Base-by-base conservation (phyloP, 306 rosid genomes). In the Crataegus laevigata region DNA sequence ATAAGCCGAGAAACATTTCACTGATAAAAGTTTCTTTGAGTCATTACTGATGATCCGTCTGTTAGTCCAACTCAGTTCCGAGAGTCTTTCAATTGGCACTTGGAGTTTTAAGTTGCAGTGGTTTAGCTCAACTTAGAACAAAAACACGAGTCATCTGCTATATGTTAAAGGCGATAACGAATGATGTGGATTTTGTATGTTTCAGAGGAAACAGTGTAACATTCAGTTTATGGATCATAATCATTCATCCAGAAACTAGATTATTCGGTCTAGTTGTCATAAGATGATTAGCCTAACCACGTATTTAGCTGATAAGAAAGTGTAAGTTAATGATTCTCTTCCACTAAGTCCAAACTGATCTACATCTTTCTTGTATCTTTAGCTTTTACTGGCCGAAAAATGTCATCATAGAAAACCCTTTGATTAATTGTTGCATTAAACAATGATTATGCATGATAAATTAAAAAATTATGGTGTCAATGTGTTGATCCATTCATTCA, bases 281-380 rank as follows among this genome's bases (percentile, higher is more conserved):
- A 36, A 42, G 60, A 79, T 77, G 57, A 84, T 77, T 84, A 30
- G 28, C 28, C 28, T 67, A 18, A 42, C 73, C 52, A 22, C 64
- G 45, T 52, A 38, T 64, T 81, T 73, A 62, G 77, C 32, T 68
- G 75, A 74, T 72, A 77, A 26, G 72, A 32, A 40, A 25, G 30
- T 73, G 77, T 72, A 22, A 68, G 74, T 79, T 75, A 67, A 72
- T 38, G 83, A 70, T 71, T 40, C 70, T 40, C 69, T 74, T 69
- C 88, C 90, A 84, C 87, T 17, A 80, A 77, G 77, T 50, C 71
- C 67, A 78, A 81, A 75, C 74, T 72, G 79, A 79, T 69, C 55
- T 8, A 40, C 30, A 57, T 51, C 52, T 14, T 65, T 67, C 50
- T n/a, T 79, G 72, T 28, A 68, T 79, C 47, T 74, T 50, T 69